Evolutionary conservation across 73 alveolate genomes (phyloP), one percentile per base, ranked within the genome.

Genomic region (Symbiodinium pilosum): DNA sequence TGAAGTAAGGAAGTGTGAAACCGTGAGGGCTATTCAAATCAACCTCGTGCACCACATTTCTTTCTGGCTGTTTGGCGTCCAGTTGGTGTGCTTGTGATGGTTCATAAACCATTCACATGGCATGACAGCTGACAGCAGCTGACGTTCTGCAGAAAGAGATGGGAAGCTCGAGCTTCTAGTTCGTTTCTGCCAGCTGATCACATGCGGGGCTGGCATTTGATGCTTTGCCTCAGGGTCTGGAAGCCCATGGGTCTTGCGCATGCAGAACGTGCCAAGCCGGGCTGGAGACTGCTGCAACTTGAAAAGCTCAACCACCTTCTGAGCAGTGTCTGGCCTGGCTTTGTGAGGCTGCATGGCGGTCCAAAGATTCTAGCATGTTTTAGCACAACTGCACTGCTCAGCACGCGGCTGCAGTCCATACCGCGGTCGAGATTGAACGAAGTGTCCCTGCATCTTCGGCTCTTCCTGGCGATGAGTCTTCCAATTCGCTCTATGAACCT

Each of bases 401-500:
- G 94, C 32, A 3, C 84, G 28, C 2, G 87, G 56, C 95, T 89
- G 95, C 0, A 89, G 87, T 12, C 95, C 95, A 42, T 56, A 89
- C 43, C 95, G 95, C 11, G 95, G 95, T 30, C 95, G 68, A 26
- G 95, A 89, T 87, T 89, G 95, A 7, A 89, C 95, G 43, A 89
- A 89, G 87, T 89, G 95, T 30, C 95, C 95, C 20, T 89, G 95
- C 95, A 89, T 89, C 95, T 89, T 89, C 43, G 86, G 73, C 69
- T 89, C 95, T 87, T 89, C 95, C 95, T 89, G 71, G 16, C 69
- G n/a, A 24, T 21, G 39, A 3, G 12, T 52, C 43, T 11, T 18
- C 30, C 32, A 21, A 43, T 59, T 54, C 8, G 26, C 71, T 21
- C 26, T 6, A 24, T 54, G 26, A 54, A 47, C 64, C 16, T 47